These are phyloP conservation scores for Anisodus acutangulus DNA, from an alignment of 257 asterid genomes.

Conservation along the genomic window DNA sequence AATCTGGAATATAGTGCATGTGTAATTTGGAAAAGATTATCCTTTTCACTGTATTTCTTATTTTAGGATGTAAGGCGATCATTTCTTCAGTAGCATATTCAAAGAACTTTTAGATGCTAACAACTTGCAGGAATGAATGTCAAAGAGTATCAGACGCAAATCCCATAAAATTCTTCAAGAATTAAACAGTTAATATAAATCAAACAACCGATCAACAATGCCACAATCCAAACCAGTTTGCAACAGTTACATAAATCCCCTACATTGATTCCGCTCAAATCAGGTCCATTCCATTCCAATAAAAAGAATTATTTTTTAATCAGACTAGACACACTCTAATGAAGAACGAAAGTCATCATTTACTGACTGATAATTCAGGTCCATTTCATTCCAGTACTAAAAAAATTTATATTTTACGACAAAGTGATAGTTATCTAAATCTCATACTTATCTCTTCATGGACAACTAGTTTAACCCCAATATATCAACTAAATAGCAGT, in stretches of 20 bases:
- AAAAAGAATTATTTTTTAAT: not conserved
- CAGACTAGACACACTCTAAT: not conserved
- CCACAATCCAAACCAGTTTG: not conserved
- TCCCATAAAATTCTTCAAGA: constrained; percentile 19
- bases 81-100: not conserved
- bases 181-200: not conserved
- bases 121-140: constrained; percentile 13
- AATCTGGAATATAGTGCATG: not conserved
- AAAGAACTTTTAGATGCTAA: not conserved
- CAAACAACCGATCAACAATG: not conserved
- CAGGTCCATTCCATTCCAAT: not conserved
- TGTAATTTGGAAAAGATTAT: not conserved
- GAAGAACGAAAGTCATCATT: too few species aligned
- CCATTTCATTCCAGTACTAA: too few species aligned
- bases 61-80: constrained; percentile 1
- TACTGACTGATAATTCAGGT: too few species aligned
- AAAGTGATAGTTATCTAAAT: not conserved
- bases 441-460: not conserved
- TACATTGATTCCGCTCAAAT: not conserved
- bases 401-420: too few species aligned
- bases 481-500: not conserved
- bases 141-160: constrained; percentile 1
- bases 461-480: not conserved
- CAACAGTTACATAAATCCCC: not conserved
- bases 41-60: not conserved